phyloP scores from a whole-genome alignment of 495 filamentous ascomycete species.

The Lasiosphaeria ovina region DNA sequence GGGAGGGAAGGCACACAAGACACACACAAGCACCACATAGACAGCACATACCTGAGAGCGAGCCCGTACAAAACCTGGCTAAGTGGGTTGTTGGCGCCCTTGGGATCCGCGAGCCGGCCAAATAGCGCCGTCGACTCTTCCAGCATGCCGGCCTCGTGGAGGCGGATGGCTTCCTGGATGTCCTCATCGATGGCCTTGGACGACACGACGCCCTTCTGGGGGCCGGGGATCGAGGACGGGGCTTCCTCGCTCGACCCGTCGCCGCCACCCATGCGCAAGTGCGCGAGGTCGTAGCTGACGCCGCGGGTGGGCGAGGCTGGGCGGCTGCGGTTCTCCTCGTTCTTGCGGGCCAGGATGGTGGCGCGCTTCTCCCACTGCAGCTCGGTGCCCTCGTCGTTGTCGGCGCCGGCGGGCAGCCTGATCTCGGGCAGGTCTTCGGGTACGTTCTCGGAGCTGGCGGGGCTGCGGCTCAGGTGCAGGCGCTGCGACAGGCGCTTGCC shows the following conservation, averaged over 20 bases:
- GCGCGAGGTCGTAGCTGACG: slow-evolving; percentile 22
- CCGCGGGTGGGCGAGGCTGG: slow-evolving; percentile 30
- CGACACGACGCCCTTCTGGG: slow-evolving; percentile 34
- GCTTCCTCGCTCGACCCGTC: slow-evolving; percentile 20
- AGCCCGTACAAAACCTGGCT: slow-evolving; percentile 96
- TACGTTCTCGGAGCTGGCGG: slow-evolving; percentile 68
- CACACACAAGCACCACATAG: slow-evolving; percentile 7
- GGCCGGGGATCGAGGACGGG: slow-evolving; percentile 12
- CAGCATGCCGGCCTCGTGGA: slow-evolving; percentile 81
- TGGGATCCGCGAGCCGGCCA: slow-evolving; percentile 78
- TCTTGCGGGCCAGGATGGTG: slow-evolving; percentile 74
- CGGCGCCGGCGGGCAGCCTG: slow-evolving; percentile 44
- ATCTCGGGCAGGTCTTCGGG: slow-evolving; percentile 78
- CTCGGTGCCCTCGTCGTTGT: slow-evolving; percentile 42
- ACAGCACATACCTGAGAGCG: slow-evolving; percentile 69
- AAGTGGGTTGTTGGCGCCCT: slow-evolving; percentile 84
- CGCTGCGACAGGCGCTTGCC: slow-evolving; percentile 62
- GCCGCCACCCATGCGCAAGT: slow-evolving; percentile 23
- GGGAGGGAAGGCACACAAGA: background rate
- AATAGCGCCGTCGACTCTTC: slow-evolving; percentile 82
- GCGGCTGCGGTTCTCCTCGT: slow-evolving; percentile 49
- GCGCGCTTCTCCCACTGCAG: slow-evolving; percentile 82
- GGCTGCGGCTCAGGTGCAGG: slow-evolving; percentile 61
- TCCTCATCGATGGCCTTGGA: slow-evolving; percentile 62
- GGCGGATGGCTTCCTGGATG: slow-evolving; percentile 92